These are phyloP conservation scores for Ophiostoma quercus DNA, from an alignment of 2,329 filamentous ascomycete species.

Conservation along the genomic window DNA sequence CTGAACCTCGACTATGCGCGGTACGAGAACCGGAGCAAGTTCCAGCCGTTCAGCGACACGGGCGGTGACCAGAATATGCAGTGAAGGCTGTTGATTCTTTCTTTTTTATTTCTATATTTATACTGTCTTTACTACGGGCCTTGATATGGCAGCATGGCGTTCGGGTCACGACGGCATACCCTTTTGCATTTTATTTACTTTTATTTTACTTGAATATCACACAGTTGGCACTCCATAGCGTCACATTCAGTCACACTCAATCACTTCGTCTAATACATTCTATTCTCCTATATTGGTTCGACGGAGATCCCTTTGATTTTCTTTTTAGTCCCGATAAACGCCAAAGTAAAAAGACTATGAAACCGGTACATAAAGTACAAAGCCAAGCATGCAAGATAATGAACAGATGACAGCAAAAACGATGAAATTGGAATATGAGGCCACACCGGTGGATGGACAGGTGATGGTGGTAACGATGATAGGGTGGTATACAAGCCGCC, in stretches of 20 bases:
- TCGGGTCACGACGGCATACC: constrained; percentile 9
- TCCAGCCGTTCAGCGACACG: constrained; percentile 33
- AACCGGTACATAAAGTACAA: constrained; percentile 8
- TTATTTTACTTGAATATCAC: too few relatives aligned
- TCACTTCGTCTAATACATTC: not conserved
- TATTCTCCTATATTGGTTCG: constrained; percentile 11
- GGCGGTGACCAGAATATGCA: not conserved
- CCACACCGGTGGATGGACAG: not conserved
- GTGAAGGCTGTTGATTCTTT: not conserved
- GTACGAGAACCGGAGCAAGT: constrained; percentile 31
- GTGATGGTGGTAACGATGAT: not conserved
- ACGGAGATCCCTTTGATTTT: constrained; percentile 12
- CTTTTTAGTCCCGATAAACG: constrained; percentile 6
- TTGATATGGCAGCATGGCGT: constrained; percentile 3
- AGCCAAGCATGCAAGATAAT: constrained; percentile 11
- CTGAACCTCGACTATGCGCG: constrained; percentile 32
- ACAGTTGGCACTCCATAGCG: not conserved
- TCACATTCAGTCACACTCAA: not conserved
- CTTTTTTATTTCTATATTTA: not conserved
- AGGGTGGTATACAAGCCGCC: not conserved
- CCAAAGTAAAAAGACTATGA: constrained; percentile 6
- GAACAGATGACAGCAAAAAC: not conserved
- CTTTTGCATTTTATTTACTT: not conserved
- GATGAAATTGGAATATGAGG: not conserved
- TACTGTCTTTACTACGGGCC: not conserved